Conservation (phyloP, 1,139 yeast species). For the Barnettozyma hawaiiensis region DNA sequence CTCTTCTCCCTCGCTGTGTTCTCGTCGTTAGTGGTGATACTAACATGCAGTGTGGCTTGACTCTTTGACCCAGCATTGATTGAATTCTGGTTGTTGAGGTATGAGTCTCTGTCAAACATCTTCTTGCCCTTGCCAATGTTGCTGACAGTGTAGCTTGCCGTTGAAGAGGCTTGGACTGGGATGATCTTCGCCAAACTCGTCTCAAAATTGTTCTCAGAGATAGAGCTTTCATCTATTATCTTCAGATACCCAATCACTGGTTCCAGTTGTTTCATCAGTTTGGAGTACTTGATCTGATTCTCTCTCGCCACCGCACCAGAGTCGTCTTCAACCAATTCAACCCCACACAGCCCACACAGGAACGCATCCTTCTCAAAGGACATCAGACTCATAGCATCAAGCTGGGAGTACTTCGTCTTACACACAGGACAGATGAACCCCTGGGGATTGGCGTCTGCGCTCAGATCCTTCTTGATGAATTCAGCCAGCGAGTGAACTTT, state of each 20-base stretch:
- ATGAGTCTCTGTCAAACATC: constrained; percentile 33
- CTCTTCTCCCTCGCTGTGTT: constrained; percentile 59
- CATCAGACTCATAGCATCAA: constrained; percentile 80
- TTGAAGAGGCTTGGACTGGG: constrained; percentile 73
- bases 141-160: constrained; percentile 56
- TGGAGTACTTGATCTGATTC: constrained; percentile 77
- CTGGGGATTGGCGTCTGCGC: constrained; percentile 81
- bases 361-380: constrained; percentile 79
- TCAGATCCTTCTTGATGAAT: constrained; percentile 72
- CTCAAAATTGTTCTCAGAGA: constrained; percentile 88
- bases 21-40: constrained; percentile 85
- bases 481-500: constrained; percentile 85
- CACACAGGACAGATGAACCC: constrained; percentile 92
- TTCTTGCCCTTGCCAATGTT: constrained; percentile 35
- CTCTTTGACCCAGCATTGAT: constrained; percentile 37
- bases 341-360: constrained; percentile 80
- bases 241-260: constrained; percentile 81
- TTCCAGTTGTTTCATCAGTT: constrained; percentile 82
- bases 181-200: constrained; percentile 69
- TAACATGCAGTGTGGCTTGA: constrained; percentile 74
- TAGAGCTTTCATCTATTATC: constrained; percentile 75
- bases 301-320: constrained; percentile 75
- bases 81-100: constrained; percentile 32
- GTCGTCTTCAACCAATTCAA: constrained; percentile 76
- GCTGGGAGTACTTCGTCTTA: constrained; percentile 69